phyloP scores from a whole-genome alignment of 1,139 yeast genomes.

The Geotrichum klebahnii region DNA sequence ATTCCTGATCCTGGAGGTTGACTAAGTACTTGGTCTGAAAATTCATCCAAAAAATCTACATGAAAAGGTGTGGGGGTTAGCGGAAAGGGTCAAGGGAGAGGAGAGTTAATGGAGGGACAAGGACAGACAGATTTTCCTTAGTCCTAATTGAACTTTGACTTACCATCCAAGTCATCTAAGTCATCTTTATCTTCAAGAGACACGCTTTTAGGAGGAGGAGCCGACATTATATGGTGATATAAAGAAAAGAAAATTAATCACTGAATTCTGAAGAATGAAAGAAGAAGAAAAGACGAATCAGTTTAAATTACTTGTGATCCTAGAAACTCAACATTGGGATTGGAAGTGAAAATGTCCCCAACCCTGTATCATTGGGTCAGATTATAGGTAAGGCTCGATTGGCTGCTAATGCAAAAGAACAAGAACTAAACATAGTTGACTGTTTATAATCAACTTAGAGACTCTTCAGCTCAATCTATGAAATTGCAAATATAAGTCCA shows the following conservation, averaged over 20 bases:
- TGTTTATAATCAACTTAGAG: no score
- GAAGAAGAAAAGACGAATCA: conserved; percentile 1
- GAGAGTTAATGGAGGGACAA: neutral
- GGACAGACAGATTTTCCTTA: no score
- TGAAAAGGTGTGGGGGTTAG: neutral
- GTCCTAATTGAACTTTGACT: conserved; percentile 1
- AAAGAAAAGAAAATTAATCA: neutral
- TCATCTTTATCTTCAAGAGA: conserved; percentile 36
- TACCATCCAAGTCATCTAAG: conserved; percentile 42
- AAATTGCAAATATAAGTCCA: no score
- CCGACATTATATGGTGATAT: neutral
- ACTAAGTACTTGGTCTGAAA: conserved; percentile 66
- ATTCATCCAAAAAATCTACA: conserved; percentile 40
- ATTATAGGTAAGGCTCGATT: no score
- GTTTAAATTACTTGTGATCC: neutral
- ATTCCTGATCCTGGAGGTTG: conserved; percentile 53
- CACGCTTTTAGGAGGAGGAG: neutral
- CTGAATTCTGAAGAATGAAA: neutral
- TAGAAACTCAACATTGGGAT: no score
- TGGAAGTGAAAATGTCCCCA: no score
- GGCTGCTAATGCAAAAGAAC: no score
- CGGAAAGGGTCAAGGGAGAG: neutral
- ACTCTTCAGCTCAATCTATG: no score
- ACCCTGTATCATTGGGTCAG: no score
- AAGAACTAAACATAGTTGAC: no score